Conservation (phyloP, 805 yeast genomes). For the Candida verbasci region DNA sequence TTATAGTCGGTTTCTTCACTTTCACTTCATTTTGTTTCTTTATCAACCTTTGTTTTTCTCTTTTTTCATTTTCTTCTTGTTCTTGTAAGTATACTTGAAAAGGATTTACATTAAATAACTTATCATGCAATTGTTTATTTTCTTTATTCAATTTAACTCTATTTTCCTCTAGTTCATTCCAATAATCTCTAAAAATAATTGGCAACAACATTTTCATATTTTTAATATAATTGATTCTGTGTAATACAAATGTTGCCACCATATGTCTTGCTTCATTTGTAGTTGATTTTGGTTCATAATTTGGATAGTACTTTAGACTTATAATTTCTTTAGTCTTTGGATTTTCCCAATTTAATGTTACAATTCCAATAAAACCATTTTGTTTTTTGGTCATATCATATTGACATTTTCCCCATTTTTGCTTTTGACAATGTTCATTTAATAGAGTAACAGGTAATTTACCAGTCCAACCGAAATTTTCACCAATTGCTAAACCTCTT, state of each 20-base stretch:
- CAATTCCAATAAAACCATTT: constrained; percentile 62
- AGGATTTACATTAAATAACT: constrained; percentile 67
- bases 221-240: constrained; percentile 72
- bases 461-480: constrained; percentile 88
- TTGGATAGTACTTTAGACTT: constrained; percentile 49
- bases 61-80: constrained; percentile 39
- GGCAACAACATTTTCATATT: constrained; percentile 87
- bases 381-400: constrained; percentile 56
- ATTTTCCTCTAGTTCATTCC: constrained; percentile 67
- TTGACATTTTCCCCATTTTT: constrained; percentile 83
- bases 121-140: constrained; percentile 45
- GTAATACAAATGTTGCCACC: constrained; percentile 86
- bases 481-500: constrained; percentile 41
- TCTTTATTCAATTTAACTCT: constrained; percentile 46
- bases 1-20: constrained; percentile 41
- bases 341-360: constrained; percentile 63
- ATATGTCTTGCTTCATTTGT: constrained; percentile 85
- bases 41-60: constrained; percentile 44
- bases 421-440: constrained; percentile 82
- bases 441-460: constrained; percentile 83
- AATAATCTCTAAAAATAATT: constrained; percentile 68
- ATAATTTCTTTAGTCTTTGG: constrained; percentile 76
- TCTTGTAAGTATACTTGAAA: constrained; percentile 63
- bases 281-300: constrained; percentile 66
- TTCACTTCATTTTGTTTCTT: constrained; percentile 48